These are phyloP conservation scores for Xanthoconium purpureum DNA, from an alignment of 768 basidiomycete genomes.

Conservation along the genomic window DNA sequence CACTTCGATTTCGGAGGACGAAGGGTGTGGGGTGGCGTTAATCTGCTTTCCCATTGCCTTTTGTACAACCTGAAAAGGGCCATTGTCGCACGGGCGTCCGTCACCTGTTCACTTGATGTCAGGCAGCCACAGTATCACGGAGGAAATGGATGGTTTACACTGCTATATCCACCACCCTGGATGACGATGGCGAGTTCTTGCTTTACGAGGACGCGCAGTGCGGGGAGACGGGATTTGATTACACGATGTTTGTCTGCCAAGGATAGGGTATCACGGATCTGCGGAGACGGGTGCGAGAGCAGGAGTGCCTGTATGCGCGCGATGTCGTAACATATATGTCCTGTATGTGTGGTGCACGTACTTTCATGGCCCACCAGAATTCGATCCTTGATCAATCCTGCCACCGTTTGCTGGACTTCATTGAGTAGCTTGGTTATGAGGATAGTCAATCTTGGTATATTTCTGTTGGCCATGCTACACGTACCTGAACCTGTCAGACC, in stretches of 20 bases:
- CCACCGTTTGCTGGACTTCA: slow-evolving; percentile 75
- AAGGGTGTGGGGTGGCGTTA: slow-evolving; percentile 3
- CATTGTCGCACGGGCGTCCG: slow-evolving; percentile 92
- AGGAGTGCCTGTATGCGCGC: slow-evolving; percentile 47
- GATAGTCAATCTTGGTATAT: not conserved
- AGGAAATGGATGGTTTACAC: slow-evolving; percentile 49
- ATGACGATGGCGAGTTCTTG: slow-evolving; percentile 79
- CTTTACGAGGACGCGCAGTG: slow-evolving; percentile 77
- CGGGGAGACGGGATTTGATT: slow-evolving; percentile 59
- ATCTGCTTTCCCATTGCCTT: slow-evolving; percentile 24
- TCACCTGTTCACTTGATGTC: slow-evolving; percentile 48
- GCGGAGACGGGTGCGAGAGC: slow-evolving; percentile 63
- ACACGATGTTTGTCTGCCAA: slow-evolving; percentile 59
- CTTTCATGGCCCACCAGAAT: slow-evolving; percentile 91
- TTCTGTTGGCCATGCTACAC: not conserved
- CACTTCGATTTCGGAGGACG: not conserved
- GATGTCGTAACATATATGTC: slow-evolving; percentile 21
- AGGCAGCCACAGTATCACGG: not conserved
- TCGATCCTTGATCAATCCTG: slow-evolving; percentile 70
- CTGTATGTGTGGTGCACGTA: not conserved
- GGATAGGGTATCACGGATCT: slow-evolving; percentile 68
- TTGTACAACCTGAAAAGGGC: slow-evolving; percentile 84
- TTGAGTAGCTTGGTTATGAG: slow-evolving; percentile 68
- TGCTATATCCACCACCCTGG: slow-evolving; percentile 86
- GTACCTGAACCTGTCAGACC: slow-evolving; percentile 50